Base-by-base conservation (phyloP, 1,284 basidiomycete genomes). In the Heterobasidion irregulare region DNA sequence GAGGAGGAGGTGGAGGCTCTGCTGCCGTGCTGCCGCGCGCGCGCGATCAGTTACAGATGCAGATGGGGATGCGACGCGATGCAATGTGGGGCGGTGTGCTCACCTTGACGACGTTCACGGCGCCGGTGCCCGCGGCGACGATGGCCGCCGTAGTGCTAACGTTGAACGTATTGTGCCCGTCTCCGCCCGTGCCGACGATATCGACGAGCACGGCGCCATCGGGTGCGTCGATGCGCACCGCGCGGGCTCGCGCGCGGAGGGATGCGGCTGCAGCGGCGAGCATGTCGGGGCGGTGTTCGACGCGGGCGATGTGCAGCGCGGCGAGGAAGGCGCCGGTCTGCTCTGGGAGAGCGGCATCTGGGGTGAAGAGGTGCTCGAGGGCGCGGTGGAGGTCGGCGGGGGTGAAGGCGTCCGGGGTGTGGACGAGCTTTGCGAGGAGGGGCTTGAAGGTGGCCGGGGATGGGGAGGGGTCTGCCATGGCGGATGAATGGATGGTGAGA, bases 111-210 rank as follows among this genome's bases (percentile, higher is more conserved):
- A 98, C 92, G 52, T 93, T 79, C 26, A 26, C 26, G 1, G 92
- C 90, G 13, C 96, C 96, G 0, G 94, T 92, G 13, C 96, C 96
- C 16, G 94, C 94, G 26, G 95, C 95, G 16, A 99, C 92, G 58
- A 99, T 83, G 3, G 85, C 94, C 1, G 96, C 96, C 0, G 94
- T 91, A 0, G 96, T 98, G 65, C 93, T 96, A 47, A 98, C 95
- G 68, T 99, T 98, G 79, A 96, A 99, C 0, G 96, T 90, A 65
- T 98, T 93, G 72, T 96, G 86, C 0, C 95, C 95, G 71, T 98
- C 96, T 10, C 96, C 96, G n/a, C 96, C 96, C 0, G 87, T 90
- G 13, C 89, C 80, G 53, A 86, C 87, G 58, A 87, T 86, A 63
- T 88, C 86, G 32, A 89, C 86, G 26, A 89, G 74, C 59, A 87